These are phyloP conservation scores for Umbelopsis isabellina DNA, from an alignment of 192 early-diverging fungal genomes.

Conservation along the genomic window DNA sequence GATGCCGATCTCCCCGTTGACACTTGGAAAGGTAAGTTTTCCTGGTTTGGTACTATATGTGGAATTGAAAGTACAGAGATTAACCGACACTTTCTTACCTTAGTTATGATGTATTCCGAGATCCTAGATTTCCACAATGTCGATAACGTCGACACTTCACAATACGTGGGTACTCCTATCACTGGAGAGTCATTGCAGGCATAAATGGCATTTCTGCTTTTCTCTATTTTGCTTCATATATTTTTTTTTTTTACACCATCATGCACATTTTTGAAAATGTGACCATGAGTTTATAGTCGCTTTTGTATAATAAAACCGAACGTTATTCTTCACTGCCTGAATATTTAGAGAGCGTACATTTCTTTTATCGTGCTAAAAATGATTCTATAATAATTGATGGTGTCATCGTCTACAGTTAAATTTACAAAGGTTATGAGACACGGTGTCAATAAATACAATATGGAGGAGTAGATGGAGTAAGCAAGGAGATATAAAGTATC, in stretches of 20 bases:
- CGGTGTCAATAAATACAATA: no score
- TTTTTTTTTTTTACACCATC: background rate
- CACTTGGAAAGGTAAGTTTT: slow-evolving; percentile 69
- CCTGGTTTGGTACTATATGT: background rate
- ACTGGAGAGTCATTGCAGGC: slow-evolving; percentile 31
- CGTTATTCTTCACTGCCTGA: no score
- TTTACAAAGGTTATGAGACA: no score
- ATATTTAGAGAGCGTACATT: no score
- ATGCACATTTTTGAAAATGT: background rate
- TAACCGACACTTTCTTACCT: background rate
- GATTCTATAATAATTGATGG: no score
- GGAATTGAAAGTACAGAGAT: no score
- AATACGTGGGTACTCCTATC: slow-evolving; percentile 43
- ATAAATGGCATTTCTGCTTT: background rate
- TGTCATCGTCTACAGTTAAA: no score
- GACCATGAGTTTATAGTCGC: no score
- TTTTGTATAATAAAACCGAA: slow-evolving; percentile 17
- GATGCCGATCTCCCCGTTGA: slow-evolving; percentile 87
- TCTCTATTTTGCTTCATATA: background rate
- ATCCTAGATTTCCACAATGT: slow-evolving; percentile 75
- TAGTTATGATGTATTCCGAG: slow-evolving; percentile 86
- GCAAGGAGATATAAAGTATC: no score
- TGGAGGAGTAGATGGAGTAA: no score
- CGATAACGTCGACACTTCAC: slow-evolving; percentile 48
- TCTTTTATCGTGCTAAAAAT: no score